These are phyloP conservation scores for Sonneratia alba DNA, from an alignment of 345 rosid genomes.

Conservation along the genomic window DNA sequence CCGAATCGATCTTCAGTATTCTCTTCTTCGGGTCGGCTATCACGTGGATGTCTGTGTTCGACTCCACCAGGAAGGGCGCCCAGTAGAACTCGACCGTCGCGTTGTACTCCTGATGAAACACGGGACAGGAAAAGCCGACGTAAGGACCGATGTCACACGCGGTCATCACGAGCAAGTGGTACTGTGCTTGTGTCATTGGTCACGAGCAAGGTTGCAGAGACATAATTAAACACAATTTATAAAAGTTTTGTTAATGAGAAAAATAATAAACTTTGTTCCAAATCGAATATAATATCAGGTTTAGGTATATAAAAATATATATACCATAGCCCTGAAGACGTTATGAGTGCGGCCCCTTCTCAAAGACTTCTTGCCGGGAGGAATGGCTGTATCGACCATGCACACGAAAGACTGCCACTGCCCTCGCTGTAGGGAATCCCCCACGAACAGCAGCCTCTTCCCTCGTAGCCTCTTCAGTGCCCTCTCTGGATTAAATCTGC, in stretches of 20 bases:
- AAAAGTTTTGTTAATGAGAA: no score
- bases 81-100: conserved; percentile 78
- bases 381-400: conserved; percentile 58
- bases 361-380: conserved; percentile 53
- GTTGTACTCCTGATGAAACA: conserved; percentile 53
- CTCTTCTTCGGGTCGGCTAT: conserved; percentile 55
- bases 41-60: conserved; percentile 65
- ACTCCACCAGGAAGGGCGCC: conserved; percentile 88
- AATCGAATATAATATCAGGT: no score
- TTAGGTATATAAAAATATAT: no score
- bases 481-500: conserved; percentile 56
- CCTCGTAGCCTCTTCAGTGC: conserved; percentile 59
- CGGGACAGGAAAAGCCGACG: background rate
- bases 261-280: no score
- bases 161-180: no score
- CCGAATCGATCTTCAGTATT: conserved; percentile 75
- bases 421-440: conserved; percentile 78
- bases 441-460: conserved; percentile 70
- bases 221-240: no score
- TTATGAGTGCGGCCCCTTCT: conserved; percentile 29
- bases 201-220: no score
- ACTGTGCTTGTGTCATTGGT: no score
- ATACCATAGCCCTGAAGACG: conserved; percentile 70
- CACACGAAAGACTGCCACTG: conserved; percentile 94
- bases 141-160: background rate